These are phyloP conservation scores for Blastobotrys ciferrii DNA, from an alignment of 1,139 yeast species.

Conservation along the genomic window DNA sequence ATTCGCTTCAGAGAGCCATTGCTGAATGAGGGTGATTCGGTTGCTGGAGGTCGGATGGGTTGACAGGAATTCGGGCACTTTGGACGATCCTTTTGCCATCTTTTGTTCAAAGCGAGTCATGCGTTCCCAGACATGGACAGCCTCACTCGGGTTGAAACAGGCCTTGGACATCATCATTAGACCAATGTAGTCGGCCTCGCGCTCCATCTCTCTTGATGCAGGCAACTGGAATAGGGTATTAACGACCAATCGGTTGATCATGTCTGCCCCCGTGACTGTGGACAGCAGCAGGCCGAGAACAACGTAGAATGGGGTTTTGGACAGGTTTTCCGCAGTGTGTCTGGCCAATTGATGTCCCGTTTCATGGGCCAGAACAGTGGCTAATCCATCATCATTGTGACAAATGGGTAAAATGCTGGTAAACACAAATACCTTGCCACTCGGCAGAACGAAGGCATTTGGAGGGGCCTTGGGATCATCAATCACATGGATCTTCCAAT, in stretches of 20 bases:
- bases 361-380: constrained; percentile 91
- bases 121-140: constrained; percentile 76
- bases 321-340: constrained; percentile 79
- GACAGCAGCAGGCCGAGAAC: constrained; percentile 51
- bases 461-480: constrained; percentile 72
- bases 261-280: constrained; percentile 50
- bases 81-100: constrained; percentile 29
- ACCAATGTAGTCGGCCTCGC: constrained; percentile 95
- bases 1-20: constrained; percentile 74
- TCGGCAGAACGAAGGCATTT: constrained; percentile 93
- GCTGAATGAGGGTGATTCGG: constrained; percentile 64
- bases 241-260: constrained; percentile 55
- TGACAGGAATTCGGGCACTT: constrained; percentile 59
- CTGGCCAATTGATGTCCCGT: constrained; percentile 91
- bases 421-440: constrained; percentile 92
- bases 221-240: constrained; percentile 70
- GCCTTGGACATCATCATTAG: constrained; percentile 87
- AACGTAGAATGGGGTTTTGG: constrained; percentile 47
- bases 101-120: constrained; percentile 62
- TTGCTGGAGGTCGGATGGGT: constrained; percentile 87
- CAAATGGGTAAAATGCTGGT: constrained; percentile 77
- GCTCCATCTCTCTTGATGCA: constrained; percentile 87
- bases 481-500: constrained; percentile 85
- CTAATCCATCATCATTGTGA: constrained; percentile 81
- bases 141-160: constrained; percentile 74